Percentiles rank a stretch among this genome's conserved stretches.
These are phyloP conservation scores for Jamesozyma piceae DNA, from an alignment of 805 yeast genomes.

Conservation along the genomic window DNA sequence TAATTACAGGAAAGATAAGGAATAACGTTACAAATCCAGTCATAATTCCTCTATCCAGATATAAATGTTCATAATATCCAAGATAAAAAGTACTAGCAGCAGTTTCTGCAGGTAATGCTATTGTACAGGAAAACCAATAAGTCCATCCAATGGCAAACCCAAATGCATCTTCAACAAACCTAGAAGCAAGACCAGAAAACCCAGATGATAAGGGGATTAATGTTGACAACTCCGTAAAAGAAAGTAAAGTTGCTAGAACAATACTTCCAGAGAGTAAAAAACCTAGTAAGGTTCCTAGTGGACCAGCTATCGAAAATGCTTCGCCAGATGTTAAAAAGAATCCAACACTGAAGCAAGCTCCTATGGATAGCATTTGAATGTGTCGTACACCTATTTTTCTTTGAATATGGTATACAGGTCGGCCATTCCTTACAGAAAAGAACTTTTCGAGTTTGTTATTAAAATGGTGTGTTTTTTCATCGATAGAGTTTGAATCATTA, in stretches of 20 bases:
- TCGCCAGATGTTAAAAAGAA: slow-evolving; percentile 53
- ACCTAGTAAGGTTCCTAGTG: slow-evolving; percentile 43
- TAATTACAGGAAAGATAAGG: slow-evolving; percentile 35
- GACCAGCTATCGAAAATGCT: slow-evolving; percentile 49
- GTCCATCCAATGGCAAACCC: slow-evolving; percentile 65
- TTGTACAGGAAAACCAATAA: slow-evolving; percentile 46
- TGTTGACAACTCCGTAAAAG: slow-evolving; percentile 57
- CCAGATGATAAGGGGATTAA: slow-evolving; percentile 55
- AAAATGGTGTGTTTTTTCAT: not conserved
- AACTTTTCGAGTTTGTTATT: not conserved
- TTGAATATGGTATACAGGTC: slow-evolving; percentile 35
- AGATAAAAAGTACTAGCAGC: slow-evolving; percentile 54
- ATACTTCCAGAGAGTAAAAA: slow-evolving; percentile 57
- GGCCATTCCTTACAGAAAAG: not conserved
- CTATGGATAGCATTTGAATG: slow-evolving; percentile 57
- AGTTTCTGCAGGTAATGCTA: slow-evolving; percentile 54
- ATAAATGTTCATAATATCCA: slow-evolving; percentile 51
- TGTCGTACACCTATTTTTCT: slow-evolving; percentile 42
- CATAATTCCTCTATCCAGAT: slow-evolving; percentile 39
- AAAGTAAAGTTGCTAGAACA: slow-evolving; percentile 53
- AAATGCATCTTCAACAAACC: slow-evolving; percentile 56
- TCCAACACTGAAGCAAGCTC: slow-evolving; percentile 61
- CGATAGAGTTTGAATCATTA: not conserved
- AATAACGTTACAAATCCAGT: slow-evolving; percentile 65
- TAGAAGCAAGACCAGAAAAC: slow-evolving; percentile 51